Evolutionary conservation across 176 grass and related monocot species (phyloP), one percentile per base, ranked within the genome.

Genomic region (Juncus effusus): DNA sequence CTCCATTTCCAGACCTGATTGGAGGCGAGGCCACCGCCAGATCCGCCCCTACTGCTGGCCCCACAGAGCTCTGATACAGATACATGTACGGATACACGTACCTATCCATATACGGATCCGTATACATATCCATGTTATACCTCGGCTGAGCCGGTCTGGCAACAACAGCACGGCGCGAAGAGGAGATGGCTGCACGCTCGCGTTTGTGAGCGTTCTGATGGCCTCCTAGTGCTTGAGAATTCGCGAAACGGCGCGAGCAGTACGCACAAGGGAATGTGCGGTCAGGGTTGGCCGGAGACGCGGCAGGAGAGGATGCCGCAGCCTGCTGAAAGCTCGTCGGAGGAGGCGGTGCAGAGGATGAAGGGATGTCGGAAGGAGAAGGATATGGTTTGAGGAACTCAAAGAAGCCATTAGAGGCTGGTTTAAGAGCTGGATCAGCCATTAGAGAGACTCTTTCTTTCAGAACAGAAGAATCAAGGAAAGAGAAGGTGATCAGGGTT

Each of bases 131-230:
- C 7, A 12, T 53, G 42, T 12, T 41, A 38, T 36, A 59, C 54
- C 15, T 59, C 4, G 44, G 6, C 4, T 5, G 44, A 6, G 44
- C 6, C 44, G 6, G 4, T 6, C 38, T 53, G 3, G 38, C 54
- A 7, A 19, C 15, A 8, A 19, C 53, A 10, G 10, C 19, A 40
- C 16, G 14, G 12, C 68, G 67, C 7, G 57, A 59, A 45, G 50
- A 62, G 2, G 77, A 57, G 10, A 60, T 66, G 10, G 66, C 67
- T 11, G 67, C 67, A 7, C 81, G 62, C 19, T 84, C 81, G 2
- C 76, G 56, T 75, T 79, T 84, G 61, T 84, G 81, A 10, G 81
- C 81, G 38, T 84, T 84, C 69, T 84, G 81, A 40, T 84, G 81
- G 42, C 81, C 81, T 49, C 81, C 81, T 36, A 84, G 69, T 4